Percentiles rank a stretch among this genome's conserved stretches.
Conservation (phyloP, 345 rosid genomes). For the Aethionema arabicum region DNA sequence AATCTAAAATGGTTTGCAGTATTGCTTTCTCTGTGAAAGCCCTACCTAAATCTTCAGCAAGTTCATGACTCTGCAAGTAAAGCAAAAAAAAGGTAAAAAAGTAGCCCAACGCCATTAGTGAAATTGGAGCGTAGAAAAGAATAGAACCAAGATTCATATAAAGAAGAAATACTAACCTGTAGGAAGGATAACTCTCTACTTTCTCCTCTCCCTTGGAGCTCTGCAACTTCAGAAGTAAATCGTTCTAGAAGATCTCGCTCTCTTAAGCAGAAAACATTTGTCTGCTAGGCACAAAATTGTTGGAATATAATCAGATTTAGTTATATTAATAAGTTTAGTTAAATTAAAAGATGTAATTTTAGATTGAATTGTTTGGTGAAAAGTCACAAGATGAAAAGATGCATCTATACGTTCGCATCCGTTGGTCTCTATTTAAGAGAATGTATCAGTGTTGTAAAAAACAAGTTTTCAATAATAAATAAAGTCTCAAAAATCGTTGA, state of each 20-base stretch:
- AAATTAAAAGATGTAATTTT: no score
- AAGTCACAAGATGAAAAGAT: no score
- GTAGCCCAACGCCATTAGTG: neutral
- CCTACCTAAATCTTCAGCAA: constrained; percentile 85
- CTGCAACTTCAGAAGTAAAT: constrained; percentile 63
- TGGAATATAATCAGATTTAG: no score
- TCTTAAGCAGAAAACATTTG: constrained; percentile 63
- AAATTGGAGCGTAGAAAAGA: neutral
- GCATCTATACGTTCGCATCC: no score
- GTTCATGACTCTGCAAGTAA: constrained; percentile 61
- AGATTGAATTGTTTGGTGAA: no score
- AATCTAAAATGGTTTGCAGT: constrained; percentile 55
- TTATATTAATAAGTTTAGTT: no score
- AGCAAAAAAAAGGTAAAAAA: neutral
- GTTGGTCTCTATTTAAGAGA: no score
- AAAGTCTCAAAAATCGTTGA: no score
- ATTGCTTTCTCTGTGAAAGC: constrained; percentile 83
- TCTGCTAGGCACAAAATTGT: constrained; percentile 46
- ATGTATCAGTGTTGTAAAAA: no score
- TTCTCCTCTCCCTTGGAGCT: constrained; percentile 62
- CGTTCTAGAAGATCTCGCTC: constrained; percentile 80
- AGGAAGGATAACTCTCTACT: constrained; percentile 60
- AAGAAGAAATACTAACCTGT: constrained; percentile 43
- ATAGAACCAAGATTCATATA: neutral
- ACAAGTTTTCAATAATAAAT: no score